Base-by-base conservation (phyloP, 2,329 filamentous ascomycete species). In the Nemania bipapillata region DNA sequence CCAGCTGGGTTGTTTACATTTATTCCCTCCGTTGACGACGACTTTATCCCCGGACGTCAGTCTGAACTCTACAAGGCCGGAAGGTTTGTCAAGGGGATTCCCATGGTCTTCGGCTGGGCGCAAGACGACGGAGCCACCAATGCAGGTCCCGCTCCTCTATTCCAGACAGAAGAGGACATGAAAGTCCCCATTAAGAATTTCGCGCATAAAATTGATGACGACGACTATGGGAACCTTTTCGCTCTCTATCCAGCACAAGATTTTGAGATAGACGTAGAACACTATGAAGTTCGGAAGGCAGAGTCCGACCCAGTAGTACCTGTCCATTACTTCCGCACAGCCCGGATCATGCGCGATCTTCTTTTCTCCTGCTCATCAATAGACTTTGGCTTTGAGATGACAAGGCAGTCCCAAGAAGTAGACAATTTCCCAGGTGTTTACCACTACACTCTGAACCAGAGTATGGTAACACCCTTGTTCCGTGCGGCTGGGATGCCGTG, bases 81-180 rank as follows among this genome's bases (percentile, higher is more conserved):
- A 0, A 70, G 49, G 12, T 74, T 73, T 55, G 70, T 66, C 12
- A 74, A 74, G 28, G 71, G 71, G 7, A 69, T 77, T 28, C 74
- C 76, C 0, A 66, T 75, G 3, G 71, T 78, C 4, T 74, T 72
- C 49, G 73, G 73, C 24, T 78, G 75, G 75, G 59, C 71, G 0
- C 72, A 77, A 28, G 77, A 78, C 30, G 77, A 79, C 55, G 76
- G 76, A n/a, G n/a, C n/a, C 24, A 70, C 66, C n/a, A 68, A 66
- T 3, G 77, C 75, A 28, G 74, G 71, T 8, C 73, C 70, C 1
- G 72, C 76, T 0, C 20, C 69, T 1, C 9, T 35, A 6, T 77
- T 70, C 3, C 54, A 76, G 8, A 69, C 53, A 0, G 74, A 77
- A 52, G 71, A 73, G 1, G 69, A 73, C 47, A 76, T 79, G 62